phyloP scores from a whole-genome alignment of 345 rosid species.

The Physaria fendleri region DNA sequence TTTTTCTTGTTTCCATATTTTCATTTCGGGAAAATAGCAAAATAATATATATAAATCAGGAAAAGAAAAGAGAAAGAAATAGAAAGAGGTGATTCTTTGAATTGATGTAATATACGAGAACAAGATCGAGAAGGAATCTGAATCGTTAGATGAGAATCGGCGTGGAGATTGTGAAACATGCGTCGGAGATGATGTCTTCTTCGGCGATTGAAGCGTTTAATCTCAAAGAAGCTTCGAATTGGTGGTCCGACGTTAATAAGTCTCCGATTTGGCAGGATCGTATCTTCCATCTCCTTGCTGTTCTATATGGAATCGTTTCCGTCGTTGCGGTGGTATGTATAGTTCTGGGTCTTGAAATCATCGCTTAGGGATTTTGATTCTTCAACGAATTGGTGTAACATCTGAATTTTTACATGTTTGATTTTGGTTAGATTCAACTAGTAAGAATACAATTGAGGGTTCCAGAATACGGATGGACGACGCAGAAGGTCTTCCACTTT shows the following conservation, averaged over 20 bases:
- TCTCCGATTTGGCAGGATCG: conserved; percentile 83
- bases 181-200: conserved; percentile 28
- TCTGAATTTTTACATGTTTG: conserved; percentile 1
- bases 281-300: conserved; percentile 63
- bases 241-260: conserved; percentile 68
- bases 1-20: not conserved
- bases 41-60: not conserved
- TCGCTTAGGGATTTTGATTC: not conserved
- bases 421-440: conserved; percentile 56
- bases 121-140: conserved; percentile 12
- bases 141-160: conserved; percentile 29
- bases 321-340: conserved; percentile 56
- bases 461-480: conserved; percentile 96
- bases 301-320: conserved; percentile 63
- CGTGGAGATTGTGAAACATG: conserved; percentile 16
- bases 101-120: not conserved
- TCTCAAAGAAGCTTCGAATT: conserved; percentile 46
- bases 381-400: not conserved
- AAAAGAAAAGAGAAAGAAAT: not conserved
- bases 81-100: not conserved
- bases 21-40: not conserved
- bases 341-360: not conserved
- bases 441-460: conserved; percentile 82
- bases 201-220: conserved; percentile 32
- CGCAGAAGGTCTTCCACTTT: conserved; percentile 90